Base-by-base conservation (phyloP, 2,329 filamentous ascomycete species). In the Phialophora expanda region DNA sequence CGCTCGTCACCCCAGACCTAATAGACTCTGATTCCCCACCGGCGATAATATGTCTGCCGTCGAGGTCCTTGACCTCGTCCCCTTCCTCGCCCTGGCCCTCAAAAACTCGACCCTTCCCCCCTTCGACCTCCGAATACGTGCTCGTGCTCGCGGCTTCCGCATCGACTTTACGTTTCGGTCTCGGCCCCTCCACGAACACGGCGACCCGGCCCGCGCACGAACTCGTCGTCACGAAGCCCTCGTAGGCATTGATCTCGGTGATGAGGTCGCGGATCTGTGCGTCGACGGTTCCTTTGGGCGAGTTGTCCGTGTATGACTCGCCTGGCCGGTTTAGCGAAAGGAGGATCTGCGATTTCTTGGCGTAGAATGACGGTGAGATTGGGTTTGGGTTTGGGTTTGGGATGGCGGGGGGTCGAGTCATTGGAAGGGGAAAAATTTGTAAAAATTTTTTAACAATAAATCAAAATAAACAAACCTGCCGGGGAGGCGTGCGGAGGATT, bases 171-270 rank as follows among this genome's bases (percentile, higher is more conserved):
- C 26, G 32, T 3, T 67, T 69, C 14, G 57, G 61, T 73, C 87
- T 90, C 53, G 80, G 81, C 0, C 93, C 93, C 79, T 97, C 94
- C 0, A 96, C 81, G 74, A 96, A 98, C 3, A 97, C 90, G 70
- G 90, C 93, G 55, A 96, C 86, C 60, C 94, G 84, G 0, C 94
- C 94, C 1, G 92, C 91, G 76, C 94, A 98, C 77, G 93, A 97
- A 78, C 93, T 97, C 2, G 93, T 97, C 1, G 94, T 97, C 38
- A 96, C 92, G 48, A 93, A 85, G 1, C 91, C 92, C 1, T 88
- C 85, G 5, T 89, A 75, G 1, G 73, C 76, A 77, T 98, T 98
- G 76, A 98, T 89, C 56, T 70, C 62, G 58, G 85, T 83, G 67
- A 98, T 93, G 61, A 97, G 81, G 24, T 88, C 84, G 55, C 89